These are phyloP conservation scores for Omphalea diandra DNA, from an alignment of 441 rosid species.

Conservation along the genomic window DNA sequence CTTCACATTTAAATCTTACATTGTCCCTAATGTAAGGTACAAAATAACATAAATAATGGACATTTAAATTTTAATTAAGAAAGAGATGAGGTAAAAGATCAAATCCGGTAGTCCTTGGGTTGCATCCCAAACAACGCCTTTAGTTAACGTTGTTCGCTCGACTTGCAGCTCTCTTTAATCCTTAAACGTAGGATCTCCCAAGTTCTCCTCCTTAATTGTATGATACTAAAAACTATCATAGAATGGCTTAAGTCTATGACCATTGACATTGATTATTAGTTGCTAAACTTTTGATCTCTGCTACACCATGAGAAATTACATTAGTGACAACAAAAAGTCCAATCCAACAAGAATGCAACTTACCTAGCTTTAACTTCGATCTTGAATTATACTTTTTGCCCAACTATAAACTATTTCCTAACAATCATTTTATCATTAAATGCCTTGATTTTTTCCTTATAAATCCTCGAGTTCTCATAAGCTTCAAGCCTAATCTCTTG, in stretches of 20 bases:
- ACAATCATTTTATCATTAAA: not conserved
- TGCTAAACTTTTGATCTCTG: not conserved
- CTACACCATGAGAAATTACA: not conserved
- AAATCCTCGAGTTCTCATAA: not conserved
- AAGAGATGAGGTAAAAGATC: no score
- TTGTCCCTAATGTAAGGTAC: no score
- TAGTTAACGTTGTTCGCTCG: no score
- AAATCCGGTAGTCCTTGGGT: no score
- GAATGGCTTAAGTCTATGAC: not conserved
- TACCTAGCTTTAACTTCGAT: not conserved
- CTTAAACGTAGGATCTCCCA: no score
- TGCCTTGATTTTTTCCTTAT: not conserved
- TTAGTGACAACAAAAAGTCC: not conserved
- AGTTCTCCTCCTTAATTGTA: no score
- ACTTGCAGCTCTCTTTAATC: no score
- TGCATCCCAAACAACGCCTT: no score
- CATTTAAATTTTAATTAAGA: no score
- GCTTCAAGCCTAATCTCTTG: not conserved
- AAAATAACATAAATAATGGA: no score
- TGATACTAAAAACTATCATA: not conserved
- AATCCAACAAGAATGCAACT: not conserved
- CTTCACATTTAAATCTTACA: no score
- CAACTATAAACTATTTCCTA: no score
- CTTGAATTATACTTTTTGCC: not conserved
- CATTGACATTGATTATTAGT: not conserved